Evolutionary conservation across 345 rosid genomes (phyloP), one percentile per base, ranked within the genome.

Genomic region (Boechera divaricarpa): DNA sequence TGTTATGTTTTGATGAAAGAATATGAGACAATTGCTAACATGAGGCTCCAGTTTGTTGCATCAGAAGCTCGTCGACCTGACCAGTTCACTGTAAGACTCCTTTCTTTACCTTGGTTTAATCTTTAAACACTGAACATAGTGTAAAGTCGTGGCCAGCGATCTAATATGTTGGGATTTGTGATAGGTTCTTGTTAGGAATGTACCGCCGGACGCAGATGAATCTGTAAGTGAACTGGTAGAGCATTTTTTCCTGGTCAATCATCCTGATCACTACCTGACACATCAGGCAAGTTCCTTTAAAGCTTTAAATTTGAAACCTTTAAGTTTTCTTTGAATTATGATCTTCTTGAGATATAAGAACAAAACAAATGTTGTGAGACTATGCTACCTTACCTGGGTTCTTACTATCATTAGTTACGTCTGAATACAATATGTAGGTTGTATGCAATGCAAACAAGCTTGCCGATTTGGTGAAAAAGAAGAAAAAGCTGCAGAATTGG

Each of bases 11-110:
- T 95, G 83, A 75, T 76, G 63, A 92, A 84, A 83, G 99, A 95
- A 85, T 95, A 95, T 62, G 97, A 84, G 77, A 85, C 32, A 12
- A 81, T 95, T 74, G 91, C 98, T 70, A 75, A 70, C 33, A 89
- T 92, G 99, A 83, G 99, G 71, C 84, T 89, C 83, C 93, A 87
- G 41, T 95, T 95, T 87, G 85, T 95, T 84, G 88, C 89, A 44
- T 82, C 97, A 5, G 99, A 88, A 79, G 81, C 73, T 68, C 96
- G 96, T 21, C 85, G 96, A 33, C 90, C 98, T 2, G 97, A 95
- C 80, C 97, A 95, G 80, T 95, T 87, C 82, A 85, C 98, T 31
- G 99, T 95, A 84, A 72, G 84, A 66, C 47, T 15, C 54, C 28
- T 77, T 78, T 81, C 58, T 24, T 41, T 7, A 5, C 55, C 31